Evolutionary conservation across 495 filamentous ascomycete species (phyloP).

Genomic region (Daldinia vernicosa): DNA sequence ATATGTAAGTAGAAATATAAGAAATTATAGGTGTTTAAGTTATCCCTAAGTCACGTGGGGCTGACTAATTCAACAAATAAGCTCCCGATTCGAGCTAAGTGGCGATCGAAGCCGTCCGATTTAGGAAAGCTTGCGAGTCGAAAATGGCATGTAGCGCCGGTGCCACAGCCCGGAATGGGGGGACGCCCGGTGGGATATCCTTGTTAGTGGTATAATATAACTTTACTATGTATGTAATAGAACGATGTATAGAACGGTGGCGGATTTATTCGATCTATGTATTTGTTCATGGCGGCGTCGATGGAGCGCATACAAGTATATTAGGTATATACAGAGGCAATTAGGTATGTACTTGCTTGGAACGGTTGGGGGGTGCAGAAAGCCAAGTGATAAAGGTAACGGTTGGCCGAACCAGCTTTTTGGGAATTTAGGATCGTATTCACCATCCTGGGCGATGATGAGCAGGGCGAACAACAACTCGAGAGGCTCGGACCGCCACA

Average conservation of each 20-base stretch:
- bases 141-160: constrained; percentile 25
- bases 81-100: constrained; percentile 14
- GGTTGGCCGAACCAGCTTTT: constrained; percentile 1
- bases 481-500: constrained; percentile 17
- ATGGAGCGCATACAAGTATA: neutral
- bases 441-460: neutral
- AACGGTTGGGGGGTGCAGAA: neutral
- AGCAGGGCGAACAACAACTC: neutral
- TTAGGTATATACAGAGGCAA: no score
- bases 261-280: neutral
- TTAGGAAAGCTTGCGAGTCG: constrained; percentile 17
- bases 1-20: no score
- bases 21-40: no score
- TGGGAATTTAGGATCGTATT: neutral
- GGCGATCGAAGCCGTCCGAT: constrained; percentile 11
- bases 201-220: neutral
- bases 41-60: no score
- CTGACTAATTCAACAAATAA: no score
- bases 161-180: constrained; percentile 25
- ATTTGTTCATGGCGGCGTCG: neutral
- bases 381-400: constrained; percentile 1
- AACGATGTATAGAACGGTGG: neutral
- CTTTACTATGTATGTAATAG: no score
- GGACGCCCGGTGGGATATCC: constrained; percentile 22
- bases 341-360: neutral